Evolutionary conservation across 805 yeast species (phyloP), one percentile per base, ranked within the genome.

Genomic region (Wickerhamomyces sydowiorum): DNA sequence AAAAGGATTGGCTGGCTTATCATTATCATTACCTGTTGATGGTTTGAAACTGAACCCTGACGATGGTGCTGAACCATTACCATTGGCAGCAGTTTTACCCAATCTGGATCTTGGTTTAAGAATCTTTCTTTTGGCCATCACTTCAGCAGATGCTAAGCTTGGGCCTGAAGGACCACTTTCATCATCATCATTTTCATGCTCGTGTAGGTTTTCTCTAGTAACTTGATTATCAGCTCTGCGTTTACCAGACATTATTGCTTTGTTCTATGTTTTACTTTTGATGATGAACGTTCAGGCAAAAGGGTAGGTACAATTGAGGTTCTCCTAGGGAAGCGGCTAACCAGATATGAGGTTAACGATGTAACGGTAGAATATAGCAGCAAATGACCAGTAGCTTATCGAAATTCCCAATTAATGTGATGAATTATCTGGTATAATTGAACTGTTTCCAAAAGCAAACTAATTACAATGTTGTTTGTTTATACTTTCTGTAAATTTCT

Each of bases 61-160:
- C n/a, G 51, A 7, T 4, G 42, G 37, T 32, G 31, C 29, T 21
- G 37, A 8, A 13, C 32, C 24, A 24, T 32, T 19, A 24, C 29
- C 33, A 8, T 41, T 45, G 13, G 42, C 27, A 28, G 14, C 32
- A 15, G 10, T 22, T 29, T 47, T 52, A 6, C 57, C 57, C 46
- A 64, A 50, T 56, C 72, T 72, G 20, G 66, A 62, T 53, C 66
- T 71, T 14, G 84, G 83, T 54, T 73, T 69, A 22, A 86, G 73
- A 43, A 86, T 84, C 65, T 79, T 83, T 54, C 96, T 70, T 42
- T 65, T 72, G 22, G 88, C 76, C 73, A 88, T 61, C 6, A 77
- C 80, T 5, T 71, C 78, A 3, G 75, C 68, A 1, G 85, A 70
- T 0, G 95, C 93, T 37, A 48, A 57, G n/a, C 52, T 45, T 27